Conservation (phyloP, 108 stramenopile genomes). For the Cylindrotheca fusiformis region DNA sequence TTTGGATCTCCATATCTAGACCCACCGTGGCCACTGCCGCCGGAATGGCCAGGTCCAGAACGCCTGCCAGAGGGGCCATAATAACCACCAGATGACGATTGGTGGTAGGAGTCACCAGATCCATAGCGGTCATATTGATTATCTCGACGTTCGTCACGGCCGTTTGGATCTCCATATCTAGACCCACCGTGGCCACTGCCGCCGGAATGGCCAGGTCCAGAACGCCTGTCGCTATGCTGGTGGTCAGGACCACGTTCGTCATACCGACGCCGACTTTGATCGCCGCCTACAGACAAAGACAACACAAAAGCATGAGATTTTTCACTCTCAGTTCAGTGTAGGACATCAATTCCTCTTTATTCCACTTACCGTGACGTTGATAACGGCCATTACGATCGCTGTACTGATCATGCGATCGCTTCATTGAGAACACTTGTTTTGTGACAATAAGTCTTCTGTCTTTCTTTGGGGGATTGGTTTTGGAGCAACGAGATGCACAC, state of each 20-base stretch:
- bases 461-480: too few species aligned
- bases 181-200: slow-evolving; percentile 15
- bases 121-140: too few species aligned
- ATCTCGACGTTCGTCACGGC: too few species aligned
- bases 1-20: too few species aligned
- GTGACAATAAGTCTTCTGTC: too few species aligned
- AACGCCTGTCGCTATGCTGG: too few species aligned
- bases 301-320: not conserved
- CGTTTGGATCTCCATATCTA: too few species aligned
- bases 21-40: slow-evolving; percentile 27
- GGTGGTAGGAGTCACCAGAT: too few species aligned
- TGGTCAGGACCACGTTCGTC: not conserved
- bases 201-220: not conserved
- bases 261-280: not conserved
- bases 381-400: not conserved
- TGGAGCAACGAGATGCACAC: too few species aligned
- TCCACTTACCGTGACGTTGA: not conserved
- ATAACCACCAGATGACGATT: slow-evolving; percentile 26
- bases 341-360: not conserved
- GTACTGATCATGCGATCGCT: too few species aligned
- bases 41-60: too few species aligned
- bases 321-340: not conserved
- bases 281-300: not conserved
- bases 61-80: slow-evolving; percentile 19
- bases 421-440: too few species aligned